Evolutionary conservation across 495 filamentous ascomycete genomes (phyloP).

Genomic region (Jackrogersella multiformis): DNA sequence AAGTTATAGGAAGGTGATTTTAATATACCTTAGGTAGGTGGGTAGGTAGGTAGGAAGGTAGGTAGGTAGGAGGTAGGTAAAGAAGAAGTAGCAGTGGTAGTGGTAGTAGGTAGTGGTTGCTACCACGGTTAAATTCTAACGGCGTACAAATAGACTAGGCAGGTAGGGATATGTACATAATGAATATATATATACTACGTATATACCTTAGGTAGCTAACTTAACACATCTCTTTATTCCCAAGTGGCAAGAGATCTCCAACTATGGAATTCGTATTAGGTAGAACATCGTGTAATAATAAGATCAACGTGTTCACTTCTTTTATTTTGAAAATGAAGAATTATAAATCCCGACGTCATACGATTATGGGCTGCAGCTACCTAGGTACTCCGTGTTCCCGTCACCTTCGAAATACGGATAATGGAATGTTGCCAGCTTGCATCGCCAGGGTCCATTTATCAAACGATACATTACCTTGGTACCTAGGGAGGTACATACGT

Average conservation of each 20-base stretch:
- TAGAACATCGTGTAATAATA: constrained; percentile 7
- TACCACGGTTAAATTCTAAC: constrained; percentile 39
- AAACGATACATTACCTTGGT: constrained; percentile 9
- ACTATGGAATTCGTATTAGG: constrained; percentile 11
- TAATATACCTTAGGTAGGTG: too few relatives aligned
- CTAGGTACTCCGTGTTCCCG: neutral
- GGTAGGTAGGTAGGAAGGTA: constrained; percentile 16
- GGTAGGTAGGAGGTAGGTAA: constrained; percentile 16
- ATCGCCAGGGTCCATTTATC: constrained; percentile 21
- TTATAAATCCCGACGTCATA: constrained; percentile 37
- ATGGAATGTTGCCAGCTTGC: constrained; percentile 43
- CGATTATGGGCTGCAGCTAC: constrained; percentile 32
- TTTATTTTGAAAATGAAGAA: constrained; percentile 9
- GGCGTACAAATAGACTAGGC: neutral
- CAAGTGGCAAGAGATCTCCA: neutral
- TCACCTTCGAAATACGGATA: constrained; percentile 27
- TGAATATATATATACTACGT: neutral
- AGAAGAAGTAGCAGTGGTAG: constrained; percentile 5
- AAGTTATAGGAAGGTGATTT: constrained; percentile 7
- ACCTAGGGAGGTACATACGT: constrained; percentile 15
- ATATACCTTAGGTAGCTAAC: too few relatives aligned
- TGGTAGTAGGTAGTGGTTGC: constrained; percentile 22
- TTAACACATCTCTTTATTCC: neutral
- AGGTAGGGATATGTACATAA: constrained; percentile 17
- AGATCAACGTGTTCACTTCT: constrained; percentile 40